phyloP scores from a whole-genome alignment of 768 basidiomycete species.

The Pleurotus giganteus region DNA sequence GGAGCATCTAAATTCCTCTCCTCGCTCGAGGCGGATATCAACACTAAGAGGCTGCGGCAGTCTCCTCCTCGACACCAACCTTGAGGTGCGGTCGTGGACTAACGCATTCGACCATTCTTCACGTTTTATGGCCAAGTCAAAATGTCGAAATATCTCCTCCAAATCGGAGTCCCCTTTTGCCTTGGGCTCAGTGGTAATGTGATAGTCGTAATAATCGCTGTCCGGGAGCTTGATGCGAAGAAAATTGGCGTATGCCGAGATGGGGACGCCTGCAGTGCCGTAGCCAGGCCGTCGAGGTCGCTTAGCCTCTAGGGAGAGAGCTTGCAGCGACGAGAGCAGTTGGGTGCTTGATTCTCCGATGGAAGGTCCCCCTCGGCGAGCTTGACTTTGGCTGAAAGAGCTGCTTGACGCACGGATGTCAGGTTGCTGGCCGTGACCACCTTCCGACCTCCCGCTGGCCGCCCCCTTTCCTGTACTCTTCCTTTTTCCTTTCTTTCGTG shows the following conservation, averaged over 20 bases:
- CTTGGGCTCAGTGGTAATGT: slow-evolving; percentile 46
- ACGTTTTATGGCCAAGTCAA: slow-evolving; percentile 40
- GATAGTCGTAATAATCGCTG: slow-evolving; percentile 53
- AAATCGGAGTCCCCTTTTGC: slow-evolving; percentile 41
- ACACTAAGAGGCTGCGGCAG: slow-evolving; percentile 45
- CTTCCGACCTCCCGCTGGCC: too few relatives aligned
- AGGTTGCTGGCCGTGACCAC: too few relatives aligned
- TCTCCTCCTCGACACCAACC: slow-evolving; percentile 41
- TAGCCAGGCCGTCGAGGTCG: slow-evolving; percentile 45
- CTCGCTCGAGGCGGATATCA: not conserved
- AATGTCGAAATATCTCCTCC: slow-evolving; percentile 49
- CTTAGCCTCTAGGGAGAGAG: not conserved
- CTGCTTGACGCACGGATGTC: too few relatives aligned
- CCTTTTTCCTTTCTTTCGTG: too few relatives aligned
- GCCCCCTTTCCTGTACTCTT: too few relatives aligned
- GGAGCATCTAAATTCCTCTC: not conserved
- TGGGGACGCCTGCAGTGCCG: slow-evolving; percentile 45
- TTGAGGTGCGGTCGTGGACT: slow-evolving; percentile 50
- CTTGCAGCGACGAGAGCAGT: not conserved
- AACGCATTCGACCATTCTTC: slow-evolving; percentile 36
- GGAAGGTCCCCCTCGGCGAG: too few relatives aligned
- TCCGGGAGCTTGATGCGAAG: slow-evolving; percentile 49
- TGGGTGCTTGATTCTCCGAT: too few relatives aligned
- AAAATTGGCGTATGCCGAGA: slow-evolving; percentile 60
- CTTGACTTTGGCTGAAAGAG: too few relatives aligned